Base-by-base conservation (phyloP, 345 rosid species). In the Lepidium aucheri region DNA sequence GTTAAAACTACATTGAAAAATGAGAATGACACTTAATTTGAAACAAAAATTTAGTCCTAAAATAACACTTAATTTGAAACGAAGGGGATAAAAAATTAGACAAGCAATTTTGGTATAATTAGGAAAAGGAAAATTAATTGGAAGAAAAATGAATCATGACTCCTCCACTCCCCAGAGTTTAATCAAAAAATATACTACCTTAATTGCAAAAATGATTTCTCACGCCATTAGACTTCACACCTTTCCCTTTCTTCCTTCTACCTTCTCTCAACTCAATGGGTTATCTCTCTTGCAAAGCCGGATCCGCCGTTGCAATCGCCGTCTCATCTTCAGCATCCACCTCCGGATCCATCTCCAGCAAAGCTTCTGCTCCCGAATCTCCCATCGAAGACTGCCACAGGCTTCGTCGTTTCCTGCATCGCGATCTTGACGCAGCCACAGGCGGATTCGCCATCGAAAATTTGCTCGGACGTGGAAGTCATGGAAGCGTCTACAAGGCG, bases 381-480 rank as follows among this genome's bases (percentile, higher is more conserved):
- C 67, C 78, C 22, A 72, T 50, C 2, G 82, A 80, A 56, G 85
- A 83, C 42, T 85, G 86, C 34, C 77, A 86, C 55, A 90, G 81
- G 83, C 85, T 94, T 76, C 95, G 87, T 55, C 93, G 80, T 6
- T 94, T 86, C 69, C 69, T 78, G 30, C 90, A 94, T 82, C 77
- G 88, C 63, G 99, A 90, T 74, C 89, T 94, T 10, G 95, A 90
- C 72, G 86, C 97, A 0, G 99, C 99, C 52, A 91, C 99, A 52
- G 72, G 84, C 56, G 97, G 99, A 7, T 94, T 94, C 87, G 80
- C 95, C 72, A 82, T 83, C 47, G 76, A 76, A 47, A 88, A 79
- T 60, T 82, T 94, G 3, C 83, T 94, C 5, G 99, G 99, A 0
- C 88, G 87, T 67, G 99, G 99, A 59, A 94, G 99, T 79, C 99